Conservation (phyloP, 805 yeast species). For the Starmerella apicola region DNA sequence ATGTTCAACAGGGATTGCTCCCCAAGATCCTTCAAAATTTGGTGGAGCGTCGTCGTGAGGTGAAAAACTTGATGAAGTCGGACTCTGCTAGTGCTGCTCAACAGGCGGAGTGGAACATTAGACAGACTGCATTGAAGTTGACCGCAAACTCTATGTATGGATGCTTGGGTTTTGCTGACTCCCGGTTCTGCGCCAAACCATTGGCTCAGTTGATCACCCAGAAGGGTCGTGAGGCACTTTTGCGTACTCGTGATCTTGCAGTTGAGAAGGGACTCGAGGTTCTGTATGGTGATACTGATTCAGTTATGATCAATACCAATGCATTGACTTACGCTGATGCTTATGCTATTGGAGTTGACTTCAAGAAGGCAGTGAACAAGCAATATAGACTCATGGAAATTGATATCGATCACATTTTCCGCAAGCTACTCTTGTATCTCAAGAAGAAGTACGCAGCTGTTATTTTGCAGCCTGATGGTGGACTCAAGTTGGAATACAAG, state of each 20-base stretch:
- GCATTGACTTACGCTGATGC: conserved; percentile 60
- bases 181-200: conserved; percentile 92
- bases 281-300: conserved; percentile 96
- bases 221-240: conserved; percentile 88
- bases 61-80: conserved; percentile 70
- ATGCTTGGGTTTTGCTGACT: conserved; percentile 82
- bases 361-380: conserved; percentile 76
- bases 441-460: conserved; percentile 96
- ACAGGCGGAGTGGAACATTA: conserved; percentile 78
- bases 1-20: conserved; percentile 60
- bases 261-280: conserved; percentile 73
- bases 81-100: conserved; percentile 49
- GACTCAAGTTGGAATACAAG: conserved; percentile 69
- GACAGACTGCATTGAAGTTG: conserved; percentile 88
- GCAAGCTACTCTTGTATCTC: conserved; percentile 72
- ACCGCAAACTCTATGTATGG: conserved; percentile 99
- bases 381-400: conserved; percentile 78
- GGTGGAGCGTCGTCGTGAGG: conserved; percentile 86
- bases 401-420: conserved; percentile 89
- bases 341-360: conserved; percentile 66
- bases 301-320: conserved; percentile 95
- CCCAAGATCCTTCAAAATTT: conserved; percentile 73
- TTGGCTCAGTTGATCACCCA: conserved; percentile 90
- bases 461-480: conserved; percentile 38
- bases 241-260: conserved; percentile 86